These are phyloP conservation scores for Hygrophila difformis DNA, from an alignment of 257 asterid genomes.

Conservation along the genomic window DNA sequence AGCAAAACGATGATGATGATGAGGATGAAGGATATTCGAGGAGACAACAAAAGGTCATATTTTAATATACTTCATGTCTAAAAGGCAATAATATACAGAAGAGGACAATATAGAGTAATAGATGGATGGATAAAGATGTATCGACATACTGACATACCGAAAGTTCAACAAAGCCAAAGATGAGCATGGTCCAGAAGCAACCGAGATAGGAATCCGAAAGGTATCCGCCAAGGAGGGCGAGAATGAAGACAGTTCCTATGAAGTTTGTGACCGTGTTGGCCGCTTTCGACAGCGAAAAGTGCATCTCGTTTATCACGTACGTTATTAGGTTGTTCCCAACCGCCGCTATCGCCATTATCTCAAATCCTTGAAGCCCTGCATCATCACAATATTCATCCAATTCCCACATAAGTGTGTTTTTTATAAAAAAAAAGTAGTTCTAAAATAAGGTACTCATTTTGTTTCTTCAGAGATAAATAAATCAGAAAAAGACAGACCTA, in stretches of 20 bases:
- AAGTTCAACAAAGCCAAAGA: slow-evolving; percentile 78
- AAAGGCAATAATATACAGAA: no score
- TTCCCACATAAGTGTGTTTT: no score
- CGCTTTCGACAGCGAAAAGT: slow-evolving; percentile 64
- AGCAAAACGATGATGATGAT: no score
- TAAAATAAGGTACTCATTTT: no score
- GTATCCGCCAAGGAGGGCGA: slow-evolving; percentile 80
- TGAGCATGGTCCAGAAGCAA: slow-evolving; percentile 87
- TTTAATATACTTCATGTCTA: no score
- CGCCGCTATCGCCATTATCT: slow-evolving; percentile 96
- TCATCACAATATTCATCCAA: background rate
- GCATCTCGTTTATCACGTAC: slow-evolving; percentile 87
- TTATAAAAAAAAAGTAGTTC: no score
- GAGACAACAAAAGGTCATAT: no score
- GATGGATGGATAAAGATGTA: background rate
- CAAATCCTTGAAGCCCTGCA: slow-evolving; percentile 88
- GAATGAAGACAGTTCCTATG: slow-evolving; percentile 71
- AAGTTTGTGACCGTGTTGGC: slow-evolving; percentile 91
- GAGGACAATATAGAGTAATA: no score
- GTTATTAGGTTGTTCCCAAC: slow-evolving; percentile 94
- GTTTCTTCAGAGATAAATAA: no score
- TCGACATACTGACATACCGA: slow-evolving; percentile 37
- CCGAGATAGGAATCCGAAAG: slow-evolving; percentile 92
- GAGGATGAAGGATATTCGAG: no score
- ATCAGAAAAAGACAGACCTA: slow-evolving; percentile 38